These are phyloP conservation scores for Themeda triandra DNA, from an alignment of 176 grass and related monocot species.

Conservation along the genomic window DNA sequence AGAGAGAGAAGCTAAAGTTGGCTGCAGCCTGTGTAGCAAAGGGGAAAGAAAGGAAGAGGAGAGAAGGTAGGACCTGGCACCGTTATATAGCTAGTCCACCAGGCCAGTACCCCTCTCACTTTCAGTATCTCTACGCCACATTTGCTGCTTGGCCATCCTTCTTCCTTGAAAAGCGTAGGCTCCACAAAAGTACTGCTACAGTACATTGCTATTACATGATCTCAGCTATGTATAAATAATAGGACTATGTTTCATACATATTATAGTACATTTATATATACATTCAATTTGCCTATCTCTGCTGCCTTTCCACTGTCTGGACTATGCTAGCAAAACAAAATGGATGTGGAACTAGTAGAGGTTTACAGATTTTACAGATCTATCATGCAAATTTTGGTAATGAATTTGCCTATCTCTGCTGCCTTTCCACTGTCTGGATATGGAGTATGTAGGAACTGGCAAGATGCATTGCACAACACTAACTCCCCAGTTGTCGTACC, in stretches of 20 bases:
- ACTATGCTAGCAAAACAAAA: not conserved
- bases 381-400: not conserved
- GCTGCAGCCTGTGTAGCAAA: conserved; percentile 18
- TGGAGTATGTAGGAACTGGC: not conserved
- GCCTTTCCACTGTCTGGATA: not conserved
- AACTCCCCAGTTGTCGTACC: not conserved
- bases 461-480: conserved; percentile 1
- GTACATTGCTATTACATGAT: not conserved
- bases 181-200: not conserved
- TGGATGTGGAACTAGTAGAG: not conserved
- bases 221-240: not conserved
- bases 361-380: not conserved
- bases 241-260: not conserved
- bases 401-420: not conserved
- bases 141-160: not conserved
- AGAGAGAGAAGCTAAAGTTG: conserved; percentile 18
- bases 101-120: not conserved
- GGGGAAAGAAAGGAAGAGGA: conserved; percentile 10
- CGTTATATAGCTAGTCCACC: conserved; percentile 16
- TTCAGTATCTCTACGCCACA: not conserved
- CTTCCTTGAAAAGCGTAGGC: not conserved
- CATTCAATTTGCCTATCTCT: too few species aligned
- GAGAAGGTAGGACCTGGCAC: conserved; percentile 13
- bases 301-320: too few species aligned
- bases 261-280: not conserved